Base-by-base conservation (phyloP, 176 grass and related monocot species). In the Zoysia japonica region DNA sequence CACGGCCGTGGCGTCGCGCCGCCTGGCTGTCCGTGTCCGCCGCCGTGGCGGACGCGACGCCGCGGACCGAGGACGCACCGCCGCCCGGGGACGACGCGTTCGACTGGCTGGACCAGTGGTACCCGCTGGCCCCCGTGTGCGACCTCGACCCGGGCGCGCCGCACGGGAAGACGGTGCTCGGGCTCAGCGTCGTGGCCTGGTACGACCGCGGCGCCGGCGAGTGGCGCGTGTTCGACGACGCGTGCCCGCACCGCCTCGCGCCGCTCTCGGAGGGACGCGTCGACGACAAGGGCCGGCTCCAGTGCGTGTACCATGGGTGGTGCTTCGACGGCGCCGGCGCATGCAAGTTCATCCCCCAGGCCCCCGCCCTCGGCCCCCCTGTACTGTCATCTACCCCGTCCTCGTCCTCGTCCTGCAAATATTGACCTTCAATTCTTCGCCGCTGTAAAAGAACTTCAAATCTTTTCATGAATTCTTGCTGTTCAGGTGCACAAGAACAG, bases 241-340 rank as follows among this genome's bases (percentile, higher is more conserved):
- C 63, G 6, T 97, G 94, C 75, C 82, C 94, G 41, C 94, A 97
- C 82, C 94, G 94, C 28, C 89, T 97, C 0, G 94, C 94, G 2
- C 94, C 94, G 51, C 91, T 97, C 54, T 97, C 94, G 2, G 89
- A 97, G 80, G 94, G 91, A 14, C 94, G 91, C 63, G 56, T 97
- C 63, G 91, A 97, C 65, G 89, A 61, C 53, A 78, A 70, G 83
- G 94, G 91, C 51, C 87, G 89, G 9, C 89, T 97, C 15, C 94
- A 94, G 89, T 97, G 91, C 75, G 94, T 28, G 28, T 28, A 28
- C 28, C 28, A 28, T 28, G 28, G 28, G 28, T 28, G 28, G 28
- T 28, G 28, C 28, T 28, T 28, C 86, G 91, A 93, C 86, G 94
- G 91, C 77, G 28, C 46, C 19, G 91, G 94, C 41, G 40, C 66